Percentiles rank a stretch among this genome's conserved stretches.
Conservation (phyloP, 345 rosid species). For the Eucalyptus viminalis region DNA sequence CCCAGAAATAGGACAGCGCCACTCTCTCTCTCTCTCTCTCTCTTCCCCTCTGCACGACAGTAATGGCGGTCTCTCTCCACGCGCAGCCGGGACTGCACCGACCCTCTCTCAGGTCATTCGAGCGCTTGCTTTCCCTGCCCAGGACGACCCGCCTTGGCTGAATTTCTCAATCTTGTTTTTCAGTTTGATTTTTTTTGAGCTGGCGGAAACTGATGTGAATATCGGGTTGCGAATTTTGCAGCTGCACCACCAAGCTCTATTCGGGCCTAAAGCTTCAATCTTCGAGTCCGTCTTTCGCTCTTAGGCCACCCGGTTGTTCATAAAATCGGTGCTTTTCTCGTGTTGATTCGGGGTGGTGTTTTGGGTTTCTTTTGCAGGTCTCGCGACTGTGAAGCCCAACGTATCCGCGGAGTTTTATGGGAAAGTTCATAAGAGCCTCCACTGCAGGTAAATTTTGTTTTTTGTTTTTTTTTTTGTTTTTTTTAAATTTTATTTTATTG, state of each 20-base stretch:
- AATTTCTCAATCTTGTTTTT: background rate
- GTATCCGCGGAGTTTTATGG: constrained; percentile 58
- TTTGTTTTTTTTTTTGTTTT: background rate
- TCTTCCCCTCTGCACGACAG: background rate
- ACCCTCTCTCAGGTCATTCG: constrained; percentile 42
- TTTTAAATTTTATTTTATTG: background rate
- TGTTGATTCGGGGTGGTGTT: background rate
- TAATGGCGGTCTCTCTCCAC: constrained; percentile 52
- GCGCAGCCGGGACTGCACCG: constrained; percentile 22
- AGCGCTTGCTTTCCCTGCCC: background rate
- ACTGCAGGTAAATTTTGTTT: constrained; percentile 22
- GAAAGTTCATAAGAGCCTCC: constrained; percentile 57
- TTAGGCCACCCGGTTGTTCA: background rate
- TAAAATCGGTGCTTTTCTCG: background rate
- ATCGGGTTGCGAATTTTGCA: constrained; percentile 10
- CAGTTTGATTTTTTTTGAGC: background rate
- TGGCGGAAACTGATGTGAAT: background rate
- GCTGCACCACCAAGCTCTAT: constrained; percentile 54
- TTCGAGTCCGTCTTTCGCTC: constrained; percentile 26
- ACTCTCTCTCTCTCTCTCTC: background rate
- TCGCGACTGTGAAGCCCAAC: constrained; percentile 40
- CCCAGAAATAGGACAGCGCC: background rate
- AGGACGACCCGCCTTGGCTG: background rate
- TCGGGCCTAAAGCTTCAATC: constrained; percentile 73
- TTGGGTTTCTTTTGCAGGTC: background rate